Conservation (phyloP, 2,329 filamentous ascomycete genomes). For the Diaporthe vaccinii region DNA sequence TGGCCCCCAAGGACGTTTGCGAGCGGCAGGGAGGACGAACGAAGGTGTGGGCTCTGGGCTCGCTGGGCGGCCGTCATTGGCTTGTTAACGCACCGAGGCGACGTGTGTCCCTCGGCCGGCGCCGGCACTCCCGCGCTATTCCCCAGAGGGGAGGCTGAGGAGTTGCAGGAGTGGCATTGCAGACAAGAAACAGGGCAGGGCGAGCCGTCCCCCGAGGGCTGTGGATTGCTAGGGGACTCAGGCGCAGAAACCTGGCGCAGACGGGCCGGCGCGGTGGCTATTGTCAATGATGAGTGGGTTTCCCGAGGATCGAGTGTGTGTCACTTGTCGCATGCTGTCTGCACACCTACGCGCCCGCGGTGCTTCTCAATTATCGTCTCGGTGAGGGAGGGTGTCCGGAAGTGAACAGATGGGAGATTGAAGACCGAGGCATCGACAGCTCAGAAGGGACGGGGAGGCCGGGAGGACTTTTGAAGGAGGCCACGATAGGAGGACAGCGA, state of each 20-base stretch:
- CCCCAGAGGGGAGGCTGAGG: neutral
- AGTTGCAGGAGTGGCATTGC: slow-evolving; percentile 20
- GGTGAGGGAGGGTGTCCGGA: neutral
- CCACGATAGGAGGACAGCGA: slow-evolving; percentile 17
- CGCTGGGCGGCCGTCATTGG: neutral
- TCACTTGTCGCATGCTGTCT: neutral
- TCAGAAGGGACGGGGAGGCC: slow-evolving; percentile 12
- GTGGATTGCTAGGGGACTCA: neutral
- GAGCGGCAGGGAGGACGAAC: neutral
- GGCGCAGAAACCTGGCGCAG: slow-evolving; percentile 4
- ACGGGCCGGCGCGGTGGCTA: neutral
- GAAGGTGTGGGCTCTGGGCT: neutral
- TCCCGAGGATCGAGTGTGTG: neutral
- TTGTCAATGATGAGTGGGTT: neutral
- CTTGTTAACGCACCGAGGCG: slow-evolving; percentile 16
- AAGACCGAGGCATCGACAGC: slow-evolving; percentile 15
- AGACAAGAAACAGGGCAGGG: slow-evolving; percentile 8
- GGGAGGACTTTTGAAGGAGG: neutral
- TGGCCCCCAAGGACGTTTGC: slow-evolving; percentile 9
- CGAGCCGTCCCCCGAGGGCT: slow-evolving; percentile 11
- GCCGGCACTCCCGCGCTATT: slow-evolving; percentile 18
- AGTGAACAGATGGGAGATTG: neutral
- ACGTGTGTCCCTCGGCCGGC: slow-evolving; percentile 4
- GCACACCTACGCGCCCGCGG: neutral
- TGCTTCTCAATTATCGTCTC: neutral